Conservation (phyloP, 257 asterid species). For the Plectranthus barbatus region DNA sequence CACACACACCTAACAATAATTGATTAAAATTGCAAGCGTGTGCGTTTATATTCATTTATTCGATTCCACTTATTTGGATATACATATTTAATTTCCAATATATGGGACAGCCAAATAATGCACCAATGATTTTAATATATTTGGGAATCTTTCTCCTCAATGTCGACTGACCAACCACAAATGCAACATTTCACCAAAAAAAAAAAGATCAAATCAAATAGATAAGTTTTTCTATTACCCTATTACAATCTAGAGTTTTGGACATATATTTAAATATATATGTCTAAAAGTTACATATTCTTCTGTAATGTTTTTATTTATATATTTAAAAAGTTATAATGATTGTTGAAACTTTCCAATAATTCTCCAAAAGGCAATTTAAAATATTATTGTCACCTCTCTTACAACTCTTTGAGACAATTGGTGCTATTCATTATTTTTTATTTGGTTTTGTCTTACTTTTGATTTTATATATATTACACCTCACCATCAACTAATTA, state of each 20-base stretch:
- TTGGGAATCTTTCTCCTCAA: slow-evolving; percentile 18
- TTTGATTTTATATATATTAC: not conserved
- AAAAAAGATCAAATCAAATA: too few species aligned
- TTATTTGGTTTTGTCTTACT: not conserved
- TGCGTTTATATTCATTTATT: slow-evolving; percentile 16
- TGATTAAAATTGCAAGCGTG: not conserved
- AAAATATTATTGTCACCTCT: not conserved
- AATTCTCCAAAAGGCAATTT: slow-evolving; percentile 10
- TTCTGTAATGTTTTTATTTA: not conserved
- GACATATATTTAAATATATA: not conserved
- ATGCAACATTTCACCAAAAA: slow-evolving; percentile 20
- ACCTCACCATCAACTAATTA: not conserved
- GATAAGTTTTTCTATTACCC: not conserved
- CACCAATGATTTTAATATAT: not conserved
- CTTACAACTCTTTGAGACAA: not conserved
- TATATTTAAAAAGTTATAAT: not conserved
- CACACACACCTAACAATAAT: too few species aligned
- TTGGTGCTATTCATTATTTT: not conserved
- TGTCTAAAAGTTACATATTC: not conserved
- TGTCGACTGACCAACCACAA: slow-evolving; percentile 26
- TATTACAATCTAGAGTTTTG: not conserved
- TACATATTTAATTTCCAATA: not conserved
- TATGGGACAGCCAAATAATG: slow-evolving; percentile 13
- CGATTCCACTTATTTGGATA: slow-evolving; percentile 12
- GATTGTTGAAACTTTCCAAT: slow-evolving; percentile 15